Base-by-base conservation (phyloP, 2,329 filamentous ascomycete species). In the Ceratocystis papillata region DNA sequence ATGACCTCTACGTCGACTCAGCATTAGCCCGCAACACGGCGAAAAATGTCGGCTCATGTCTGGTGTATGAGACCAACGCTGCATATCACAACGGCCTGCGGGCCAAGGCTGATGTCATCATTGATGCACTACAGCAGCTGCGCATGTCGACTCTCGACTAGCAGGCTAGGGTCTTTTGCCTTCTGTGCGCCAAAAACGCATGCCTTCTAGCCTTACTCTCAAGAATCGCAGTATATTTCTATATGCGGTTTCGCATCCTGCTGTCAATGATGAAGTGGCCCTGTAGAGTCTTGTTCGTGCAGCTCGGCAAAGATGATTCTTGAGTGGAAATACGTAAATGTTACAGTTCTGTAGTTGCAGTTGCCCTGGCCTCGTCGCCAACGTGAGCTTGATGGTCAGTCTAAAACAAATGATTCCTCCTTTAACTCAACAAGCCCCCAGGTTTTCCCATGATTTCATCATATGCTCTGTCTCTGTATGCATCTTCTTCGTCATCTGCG, bases 1-100 rank as follows among this genome's bases (percentile, higher is more conserved):
- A 96, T 69, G 91, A 96, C 73, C 94, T 96, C 89, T 96, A 95
- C 72, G 92, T 97, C 37, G 88, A 95, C 72, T 88, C 83, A 70
- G 83, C 84, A 5, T 77, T 91, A 65, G 87, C 89, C 7, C 81
- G 83, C 71, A 84, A 88, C 70, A 95, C 90, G 17, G 90, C 89
- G 8, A 77, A 77, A 50, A 82, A 86, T 72, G 88, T 96, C 73
- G 87, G 83, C 73, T 86, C 85, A 0, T 87, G 84, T 73, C 91
- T 90, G 77, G 85, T 89, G 50, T 94, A 87, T 71, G 84, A 94
- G 72, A 96, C 90, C 48, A 96, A 96, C 73, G 80, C 81, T 28
- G 83, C 96, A 80, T 94, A 94, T 72, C 93, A 97, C 75, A 87
- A 94, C 72, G 93, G 88, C 0, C 74, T 96, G 55, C 81, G 89